These are phyloP conservation scores for Daldinia bambusicola DNA, from an alignment of 495 filamentous ascomycete species.

Conservation along the genomic window DNA sequence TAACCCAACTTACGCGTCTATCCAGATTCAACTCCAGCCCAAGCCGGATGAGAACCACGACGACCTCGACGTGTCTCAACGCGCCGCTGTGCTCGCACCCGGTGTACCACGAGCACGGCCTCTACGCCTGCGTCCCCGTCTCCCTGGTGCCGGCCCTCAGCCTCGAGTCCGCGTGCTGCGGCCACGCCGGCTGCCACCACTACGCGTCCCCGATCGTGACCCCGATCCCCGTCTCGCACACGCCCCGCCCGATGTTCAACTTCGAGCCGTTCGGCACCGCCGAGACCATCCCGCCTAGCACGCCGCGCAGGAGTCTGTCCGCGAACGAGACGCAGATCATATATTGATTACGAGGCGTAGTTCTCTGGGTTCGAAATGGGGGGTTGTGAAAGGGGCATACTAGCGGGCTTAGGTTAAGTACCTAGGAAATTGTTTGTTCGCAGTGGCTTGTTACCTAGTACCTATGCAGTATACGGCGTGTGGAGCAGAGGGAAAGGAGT, in stretches of 20 bases:
- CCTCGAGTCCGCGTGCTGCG: constrained; percentile 28
- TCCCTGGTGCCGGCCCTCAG: constrained; percentile 34
- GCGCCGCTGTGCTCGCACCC: constrained; percentile 7
- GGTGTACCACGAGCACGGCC: constrained; percentile 21
- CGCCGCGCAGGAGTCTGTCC: constrained; percentile 36
- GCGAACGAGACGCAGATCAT: constrained; percentile 17
- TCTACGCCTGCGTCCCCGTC: constrained; percentile 36
- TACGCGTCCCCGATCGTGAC: constrained; percentile 27
- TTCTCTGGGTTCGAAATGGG: not conserved
- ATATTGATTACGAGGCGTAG: not conserved
- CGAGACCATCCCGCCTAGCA: constrained; percentile 15
- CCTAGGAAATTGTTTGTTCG: not conserved
- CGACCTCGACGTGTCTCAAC: constrained; percentile 16
- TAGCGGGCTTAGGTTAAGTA: too few relatives aligned
- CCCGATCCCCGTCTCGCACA: constrained; percentile 10
- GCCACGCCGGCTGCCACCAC: constrained; percentile 27
- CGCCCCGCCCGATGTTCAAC: not conserved
- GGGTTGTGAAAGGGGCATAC: not conserved
- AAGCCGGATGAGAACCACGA: constrained; percentile 23
- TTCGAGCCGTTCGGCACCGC: constrained; percentile 20
- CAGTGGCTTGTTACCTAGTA: not conserved
- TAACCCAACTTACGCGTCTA: not conserved
- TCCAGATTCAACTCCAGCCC: constrained; percentile 36
- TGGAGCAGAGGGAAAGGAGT: not conserved
- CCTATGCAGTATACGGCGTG: not conserved